Evolutionary conservation across 805 yeast genomes (phyloP).

Genomic region (Saccharomycopsis capsularis): DNA sequence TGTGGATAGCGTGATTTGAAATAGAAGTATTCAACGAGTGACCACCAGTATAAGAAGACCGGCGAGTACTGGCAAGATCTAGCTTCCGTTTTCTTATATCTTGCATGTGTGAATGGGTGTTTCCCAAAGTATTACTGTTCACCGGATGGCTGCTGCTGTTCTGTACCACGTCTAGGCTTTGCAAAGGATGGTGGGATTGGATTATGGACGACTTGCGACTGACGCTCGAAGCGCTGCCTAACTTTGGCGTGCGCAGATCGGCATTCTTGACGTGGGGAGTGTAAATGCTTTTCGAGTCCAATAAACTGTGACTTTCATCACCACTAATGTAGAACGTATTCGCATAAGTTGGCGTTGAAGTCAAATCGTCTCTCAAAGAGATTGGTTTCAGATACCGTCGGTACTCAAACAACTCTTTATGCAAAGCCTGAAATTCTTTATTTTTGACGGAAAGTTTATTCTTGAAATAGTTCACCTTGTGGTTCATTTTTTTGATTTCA

Average conservation of each 20-base stretch:
- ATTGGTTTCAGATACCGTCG: not conserved
- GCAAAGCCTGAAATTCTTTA: not conserved
- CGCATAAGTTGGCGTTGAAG: conserved; percentile 5
- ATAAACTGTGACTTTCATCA: conserved; percentile 1
- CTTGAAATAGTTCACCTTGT: not conserved
- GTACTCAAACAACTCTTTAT: not conserved
- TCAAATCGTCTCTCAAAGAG: conserved; percentile 1
- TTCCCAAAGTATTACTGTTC: too few species aligned
- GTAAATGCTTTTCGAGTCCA: not conserved
- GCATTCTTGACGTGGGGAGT: not conserved
- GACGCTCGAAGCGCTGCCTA: not conserved
- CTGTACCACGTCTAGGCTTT: not conserved
- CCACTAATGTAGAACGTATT: not conserved
- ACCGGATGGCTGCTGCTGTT: too few species aligned
- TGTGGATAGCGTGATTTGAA: too few species aligned
- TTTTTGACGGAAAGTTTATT: not conserved
- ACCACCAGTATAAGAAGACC: too few species aligned
- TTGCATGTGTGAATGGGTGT: too few species aligned
- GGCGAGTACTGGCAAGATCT: too few species aligned
- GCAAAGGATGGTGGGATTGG: not conserved
- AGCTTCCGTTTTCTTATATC: too few species aligned
- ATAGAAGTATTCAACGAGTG: too few species aligned
- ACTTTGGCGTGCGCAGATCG: not conserved
- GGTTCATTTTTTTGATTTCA: not conserved
- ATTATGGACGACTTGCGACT: not conserved